These are phyloP conservation scores for Skeletonema costatum DNA, from an alignment of 108 stramenopile species.

Conservation along the genomic window DNA sequence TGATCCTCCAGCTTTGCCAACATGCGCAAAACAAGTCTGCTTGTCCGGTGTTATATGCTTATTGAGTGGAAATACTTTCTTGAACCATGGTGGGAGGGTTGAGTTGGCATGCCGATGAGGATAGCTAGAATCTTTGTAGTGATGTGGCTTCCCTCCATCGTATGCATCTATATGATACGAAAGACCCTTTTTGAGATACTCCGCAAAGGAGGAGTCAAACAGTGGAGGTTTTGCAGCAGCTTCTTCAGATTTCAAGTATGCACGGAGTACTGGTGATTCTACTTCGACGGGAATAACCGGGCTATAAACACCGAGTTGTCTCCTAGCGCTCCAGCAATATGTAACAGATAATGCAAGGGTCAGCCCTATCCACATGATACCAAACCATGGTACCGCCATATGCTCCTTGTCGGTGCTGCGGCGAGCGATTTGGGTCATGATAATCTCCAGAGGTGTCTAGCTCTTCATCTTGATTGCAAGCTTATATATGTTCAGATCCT, in stretches of 20 bases:
- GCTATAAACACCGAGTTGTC: not conserved
- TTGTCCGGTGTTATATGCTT: constrained; percentile 11
- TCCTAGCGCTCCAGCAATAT: not conserved
- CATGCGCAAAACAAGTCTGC: constrained; percentile 36
- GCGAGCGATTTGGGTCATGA: not conserved
- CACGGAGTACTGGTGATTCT: not conserved
- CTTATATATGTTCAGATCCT: too few relatives aligned
- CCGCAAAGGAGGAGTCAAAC: constrained; percentile 20
- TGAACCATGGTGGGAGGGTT: constrained; percentile 23
- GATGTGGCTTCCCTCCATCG: constrained; percentile 10
- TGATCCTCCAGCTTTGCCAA: constrained; percentile 44
- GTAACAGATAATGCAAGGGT: not conserved
- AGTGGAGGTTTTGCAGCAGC: not conserved
- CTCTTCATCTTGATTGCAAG: too few relatives aligned
- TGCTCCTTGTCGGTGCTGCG: not conserved
- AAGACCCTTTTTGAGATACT: constrained; percentile 12
- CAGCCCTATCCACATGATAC: not conserved
- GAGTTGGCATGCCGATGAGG: constrained; percentile 22
- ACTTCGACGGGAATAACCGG: not conserved
- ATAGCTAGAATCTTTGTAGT: constrained; percentile 25
- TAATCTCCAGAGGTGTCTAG: too few relatives aligned
- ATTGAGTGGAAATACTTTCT: constrained; percentile 34
- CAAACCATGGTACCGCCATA: not conserved
- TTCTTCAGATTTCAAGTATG: not conserved
- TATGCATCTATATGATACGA: not conserved